Conservation (phyloP, 306 rosid species). For the Castanospermum australe region DNA sequence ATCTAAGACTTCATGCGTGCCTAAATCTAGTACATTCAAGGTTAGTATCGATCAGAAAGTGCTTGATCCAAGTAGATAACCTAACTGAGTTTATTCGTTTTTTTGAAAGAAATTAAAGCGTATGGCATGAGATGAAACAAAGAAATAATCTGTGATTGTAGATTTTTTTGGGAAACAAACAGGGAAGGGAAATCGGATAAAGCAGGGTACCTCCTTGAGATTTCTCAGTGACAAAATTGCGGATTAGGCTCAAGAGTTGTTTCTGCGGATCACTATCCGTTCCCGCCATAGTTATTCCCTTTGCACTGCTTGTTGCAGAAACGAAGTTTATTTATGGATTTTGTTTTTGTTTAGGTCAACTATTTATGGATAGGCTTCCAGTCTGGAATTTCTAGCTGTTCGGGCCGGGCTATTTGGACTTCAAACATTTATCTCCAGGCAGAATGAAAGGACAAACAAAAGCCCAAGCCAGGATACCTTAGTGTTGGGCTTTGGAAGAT, state of each 20-base stretch:
- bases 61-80: not conserved
- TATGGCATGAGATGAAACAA: not conserved
- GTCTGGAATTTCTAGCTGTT: not conserved
- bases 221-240: conserved; percentile 75
- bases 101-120: not conserved
- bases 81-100: not conserved
- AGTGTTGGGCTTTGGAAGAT: too few species aligned
- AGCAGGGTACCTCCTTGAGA: conserved; percentile 67
- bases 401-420: too few species aligned
- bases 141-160: not conserved
- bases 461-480: too few species aligned
- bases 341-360: too few species aligned
- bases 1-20: not conserved
- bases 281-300: conserved; percentile 58
- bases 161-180: conserved; percentile 26
- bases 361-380: not conserved
- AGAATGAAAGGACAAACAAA: too few species aligned
- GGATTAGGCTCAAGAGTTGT: conserved; percentile 60
- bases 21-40: not conserved
- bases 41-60: not conserved
- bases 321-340: not conserved
- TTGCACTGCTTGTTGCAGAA: not conserved
- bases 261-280: conserved; percentile 64
- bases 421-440: too few species aligned
- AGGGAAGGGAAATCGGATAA: not conserved